Base-by-base conservation (phyloP, 106 monocot genomes). In the Dioscorea zingiberensis region DNA sequence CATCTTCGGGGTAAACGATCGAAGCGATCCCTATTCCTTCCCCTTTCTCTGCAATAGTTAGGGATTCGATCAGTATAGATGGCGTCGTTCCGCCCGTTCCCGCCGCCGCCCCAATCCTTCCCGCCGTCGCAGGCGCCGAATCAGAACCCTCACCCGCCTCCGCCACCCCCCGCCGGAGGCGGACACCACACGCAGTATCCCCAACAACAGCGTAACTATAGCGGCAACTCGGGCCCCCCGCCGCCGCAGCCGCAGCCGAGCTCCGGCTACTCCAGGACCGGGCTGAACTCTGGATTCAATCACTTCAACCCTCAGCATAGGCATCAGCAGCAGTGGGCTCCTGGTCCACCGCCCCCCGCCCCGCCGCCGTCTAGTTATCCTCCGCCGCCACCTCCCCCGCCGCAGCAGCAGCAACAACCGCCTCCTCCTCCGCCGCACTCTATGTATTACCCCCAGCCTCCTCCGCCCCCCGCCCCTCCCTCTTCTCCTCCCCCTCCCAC, bases 131-230 rank as follows among this genome's bases (percentile, higher is more conserved):
- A 11, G 51, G 18, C 51, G n/a, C 24, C 56, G 12, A 56, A 24
- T 12, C 56, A 56, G 23, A 56, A 23, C 23, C 21, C 56, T 12
- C 56, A 22, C 22, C 56, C 56, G 2, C 55, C 23, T 17, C 71
- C 27, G 7, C 73, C 66, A 18, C 64, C 65, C 48, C 47, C 44
- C 44, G 9, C 57, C n/a, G 29, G 49, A 12, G 54, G 13, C 27
- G 8, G 18, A 6, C 54, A 54, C 21, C 16, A 13, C 44, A 74
- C 22, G 22, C 48, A 15, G 47, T 16, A 8, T 44, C 25, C 47
- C 66, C 65, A 26, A 5, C 74, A 6, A 57, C 65, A 26, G 7
- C 74, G 3, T 48, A 47, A n/a, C 48, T 47, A 25, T 57, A 59
- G 14, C 53, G 48, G 47, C 56, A 21, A 23, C 56, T 5, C 19